These are phyloP conservation scores for Neonectria hederae DNA, from an alignment of 2,329 filamentous ascomycete genomes.

Conservation along the genomic window DNA sequence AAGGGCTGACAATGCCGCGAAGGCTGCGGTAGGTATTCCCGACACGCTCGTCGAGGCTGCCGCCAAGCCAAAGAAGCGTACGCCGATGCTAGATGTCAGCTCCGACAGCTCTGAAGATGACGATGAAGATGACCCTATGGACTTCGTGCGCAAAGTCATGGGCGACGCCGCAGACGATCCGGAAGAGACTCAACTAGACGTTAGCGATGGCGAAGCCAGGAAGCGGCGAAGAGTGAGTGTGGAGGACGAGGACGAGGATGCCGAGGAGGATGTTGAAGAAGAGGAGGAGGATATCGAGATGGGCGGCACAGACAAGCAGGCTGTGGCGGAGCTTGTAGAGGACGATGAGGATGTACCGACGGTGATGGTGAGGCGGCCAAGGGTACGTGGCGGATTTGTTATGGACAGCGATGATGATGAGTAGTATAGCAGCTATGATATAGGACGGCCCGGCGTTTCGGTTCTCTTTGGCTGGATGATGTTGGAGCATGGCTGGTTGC, in stretches of 20 bases:
- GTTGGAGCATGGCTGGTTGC: neutral
- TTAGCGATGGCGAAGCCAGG: conserved; percentile 46
- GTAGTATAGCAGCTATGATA: conserved; percentile 35
- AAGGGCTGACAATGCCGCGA: conserved; percentile 54
- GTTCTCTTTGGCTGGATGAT: conserved; percentile 13
- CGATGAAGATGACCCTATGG: conserved; percentile 35
- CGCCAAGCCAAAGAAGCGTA: conserved; percentile 38
- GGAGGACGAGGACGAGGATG: conserved; percentile 37
- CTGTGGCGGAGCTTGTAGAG: conserved; percentile 25
- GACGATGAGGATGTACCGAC: conserved; percentile 46
- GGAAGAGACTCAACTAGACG: conserved; percentile 44
- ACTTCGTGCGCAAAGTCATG: conserved; percentile 35
- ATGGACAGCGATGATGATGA: conserved; percentile 70
- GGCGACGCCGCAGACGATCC: conserved; percentile 36
- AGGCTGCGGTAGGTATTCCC: conserved; percentile 28
- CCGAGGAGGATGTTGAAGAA: conserved; percentile 20
- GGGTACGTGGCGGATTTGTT: conserved; percentile 64
- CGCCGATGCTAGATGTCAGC: conserved; percentile 31
- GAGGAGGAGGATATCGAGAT: conserved; percentile 40
- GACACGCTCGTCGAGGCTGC: conserved; percentile 1
- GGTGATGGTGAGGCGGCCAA: conserved; percentile 50
- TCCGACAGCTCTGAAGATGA: conserved; percentile 43
- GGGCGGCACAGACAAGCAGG: conserved; percentile 34
- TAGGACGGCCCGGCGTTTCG: conserved; percentile 27
- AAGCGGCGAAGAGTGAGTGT: conserved; percentile 51